Base-by-base conservation (phyloP, 2,329 filamentous ascomycete genomes). In the Fusarium fracticaudum region DNA sequence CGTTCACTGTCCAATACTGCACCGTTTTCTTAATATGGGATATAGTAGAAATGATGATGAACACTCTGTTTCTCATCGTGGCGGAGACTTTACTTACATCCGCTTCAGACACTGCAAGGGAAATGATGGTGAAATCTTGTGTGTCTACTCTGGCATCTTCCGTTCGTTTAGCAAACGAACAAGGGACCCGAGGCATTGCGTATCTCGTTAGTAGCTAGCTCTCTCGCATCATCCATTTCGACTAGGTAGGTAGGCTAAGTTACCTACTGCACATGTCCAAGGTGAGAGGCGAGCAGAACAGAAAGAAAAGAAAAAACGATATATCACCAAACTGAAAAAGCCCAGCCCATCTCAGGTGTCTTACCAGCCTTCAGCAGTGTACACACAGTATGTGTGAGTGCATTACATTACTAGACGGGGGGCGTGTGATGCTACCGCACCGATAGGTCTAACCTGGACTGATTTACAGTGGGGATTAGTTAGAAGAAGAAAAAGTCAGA, bases 331-430 rank as follows among this genome's bases (percentile, higher is more conserved):
- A 43, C 38, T 54, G 51, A 41, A 53, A 41, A 43, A 18, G 37
- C 48, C 62, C 71, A 53, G 50, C 54, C 66, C 60, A 74, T 69
- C 48, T 63, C 58, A 63, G 61, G 29, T 71, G 72, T 75, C 72
- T 73, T 71, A 72, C 62, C 68, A 58, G 59, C 64, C 60, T 59
- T 54, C 67, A 50, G 26, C 60, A 50, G 31, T 53, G 33, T 35
- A 35, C 8, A 7, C 7, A 35, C 33, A 15, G 31, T 35, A 51
- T 51, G 31, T 35, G 22, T 51, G 48, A 47, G 44, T 24, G n/a
- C 17, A 24, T 24, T 50, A 33, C 57, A 53, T 35, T 35, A 26
- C 53, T 18, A 50, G 41, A 47, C 17, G 47, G 68, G 55, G 54
- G 17, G 71, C 63, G 63, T 61, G 43, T 43, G 51, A 41, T 48